Conservation (phyloP, 805 yeast species). For the Schwanniomyces polymorphus region DNA sequence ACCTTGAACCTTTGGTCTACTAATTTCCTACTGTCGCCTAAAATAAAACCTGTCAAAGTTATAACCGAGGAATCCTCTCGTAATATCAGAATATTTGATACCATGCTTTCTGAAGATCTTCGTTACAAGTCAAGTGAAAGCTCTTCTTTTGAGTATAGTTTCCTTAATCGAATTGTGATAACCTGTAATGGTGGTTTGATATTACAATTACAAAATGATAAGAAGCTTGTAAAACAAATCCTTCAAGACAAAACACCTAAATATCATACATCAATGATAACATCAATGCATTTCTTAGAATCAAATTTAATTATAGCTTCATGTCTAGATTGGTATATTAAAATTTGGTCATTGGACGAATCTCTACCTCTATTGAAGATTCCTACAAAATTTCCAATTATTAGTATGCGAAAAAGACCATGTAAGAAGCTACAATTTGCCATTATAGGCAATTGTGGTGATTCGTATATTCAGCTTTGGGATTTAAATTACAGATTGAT, state of each 20-base stretch:
- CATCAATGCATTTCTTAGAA: conserved; percentile 3
- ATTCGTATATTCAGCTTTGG: conserved; percentile 26
- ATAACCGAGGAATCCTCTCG: conserved; percentile 2
- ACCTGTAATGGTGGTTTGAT: conserved; percentile 19
- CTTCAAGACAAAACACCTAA: conserved; percentile 8
- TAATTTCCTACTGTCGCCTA: conserved; percentile 30
- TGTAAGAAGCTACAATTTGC: conserved; percentile 21
- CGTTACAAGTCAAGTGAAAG: not conserved
- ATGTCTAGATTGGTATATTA: conserved; percentile 22
- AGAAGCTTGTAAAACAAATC: conserved; percentile 9
- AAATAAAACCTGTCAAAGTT: conserved; percentile 14
- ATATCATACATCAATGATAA: conserved; percentile 1
- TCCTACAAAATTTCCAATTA: conserved; percentile 17
- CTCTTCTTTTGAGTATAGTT: conserved; percentile 10
- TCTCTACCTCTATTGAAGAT: conserved; percentile 15
- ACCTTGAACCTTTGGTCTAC: conserved; percentile 34
- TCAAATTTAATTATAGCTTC: conserved; percentile 14
- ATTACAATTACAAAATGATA: conserved; percentile 15
- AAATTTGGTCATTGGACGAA: conserved; percentile 15
- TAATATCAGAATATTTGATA: not conserved
- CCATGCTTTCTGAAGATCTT: not conserved
- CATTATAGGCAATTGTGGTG: conserved; percentile 19
- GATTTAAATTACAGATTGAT: conserved; percentile 19
- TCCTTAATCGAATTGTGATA: conserved; percentile 18
- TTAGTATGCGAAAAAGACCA: conserved; percentile 18